A percentile compares a stretch with the other conserved stretches of the same genome.
Evolutionary conservation across 345 rosid species (phyloP).

Genomic region (Eucalyptus camaldulensis): DNA sequence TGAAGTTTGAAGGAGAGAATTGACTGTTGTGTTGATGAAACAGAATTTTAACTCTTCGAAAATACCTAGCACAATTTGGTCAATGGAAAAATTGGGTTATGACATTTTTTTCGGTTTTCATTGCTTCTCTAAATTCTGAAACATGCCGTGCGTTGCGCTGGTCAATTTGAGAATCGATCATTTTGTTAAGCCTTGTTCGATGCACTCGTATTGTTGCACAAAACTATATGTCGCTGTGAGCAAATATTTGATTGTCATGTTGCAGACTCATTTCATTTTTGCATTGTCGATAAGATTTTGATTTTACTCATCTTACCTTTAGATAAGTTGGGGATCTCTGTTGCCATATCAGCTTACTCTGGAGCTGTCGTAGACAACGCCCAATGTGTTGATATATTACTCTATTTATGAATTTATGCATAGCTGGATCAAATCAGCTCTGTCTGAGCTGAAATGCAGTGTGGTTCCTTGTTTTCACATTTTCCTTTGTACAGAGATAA

Average conservation of each 20-base stretch:
- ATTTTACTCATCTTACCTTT: background rate
- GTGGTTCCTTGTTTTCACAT: background rate
- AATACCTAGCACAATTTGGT: background rate
- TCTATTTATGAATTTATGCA: background rate
- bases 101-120: background rate
- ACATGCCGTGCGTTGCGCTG: rapidly evolving
- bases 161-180: background rate
- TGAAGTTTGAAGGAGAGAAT: background rate
- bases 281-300: background rate
- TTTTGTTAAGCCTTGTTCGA: background rate
- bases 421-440: background rate
- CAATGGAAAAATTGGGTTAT: background rate
- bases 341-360: background rate
- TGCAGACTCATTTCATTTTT: background rate
- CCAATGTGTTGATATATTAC: background rate
- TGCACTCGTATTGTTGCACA: background rate
- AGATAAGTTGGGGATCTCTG: background rate
- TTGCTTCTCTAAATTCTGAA: background rate
- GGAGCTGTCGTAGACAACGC: background rate
- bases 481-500: background rate
- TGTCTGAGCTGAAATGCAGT: background rate
- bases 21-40: background rate
- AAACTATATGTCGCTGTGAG: background rate
- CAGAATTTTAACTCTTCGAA: background rate
- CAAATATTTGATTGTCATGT: background rate